These are phyloP conservation scores for Ochromonas danica DNA, from an alignment of 108 stramenopile genomes.

Conservation along the genomic window DNA sequence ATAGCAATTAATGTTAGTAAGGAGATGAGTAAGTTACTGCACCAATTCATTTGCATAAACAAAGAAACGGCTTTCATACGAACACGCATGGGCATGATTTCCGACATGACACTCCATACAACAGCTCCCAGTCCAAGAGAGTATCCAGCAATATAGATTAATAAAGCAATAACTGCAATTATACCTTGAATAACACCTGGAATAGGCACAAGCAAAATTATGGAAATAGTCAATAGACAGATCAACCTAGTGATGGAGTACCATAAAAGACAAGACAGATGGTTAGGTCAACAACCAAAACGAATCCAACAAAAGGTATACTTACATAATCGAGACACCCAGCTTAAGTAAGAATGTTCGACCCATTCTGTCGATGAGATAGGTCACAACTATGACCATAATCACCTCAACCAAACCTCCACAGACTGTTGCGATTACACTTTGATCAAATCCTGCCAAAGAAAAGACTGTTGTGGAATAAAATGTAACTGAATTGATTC, in stretches of 20 bases:
- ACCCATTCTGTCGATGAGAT: slow-evolving; percentile 44
- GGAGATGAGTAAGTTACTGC: slow-evolving; percentile 8
- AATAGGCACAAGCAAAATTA: slow-evolving; percentile 32
- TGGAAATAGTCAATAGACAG: too few species aligned
- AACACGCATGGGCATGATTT: slow-evolving; percentile 49
- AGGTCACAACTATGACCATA: slow-evolving; percentile 35
- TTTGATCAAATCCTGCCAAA: slow-evolving; percentile 70
- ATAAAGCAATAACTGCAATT: slow-evolving; percentile 42
- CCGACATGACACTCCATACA: slow-evolving; percentile 43
- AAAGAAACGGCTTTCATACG: slow-evolving; percentile 43
- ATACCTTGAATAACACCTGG: too few species aligned
- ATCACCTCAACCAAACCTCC: slow-evolving; percentile 40
- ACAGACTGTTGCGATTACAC: slow-evolving; percentile 41
- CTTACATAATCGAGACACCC: slow-evolving; percentile 41
- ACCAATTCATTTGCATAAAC: slow-evolving; percentile 47
- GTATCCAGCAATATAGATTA: slow-evolving; percentile 49
- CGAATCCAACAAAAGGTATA: slow-evolving; percentile 35
- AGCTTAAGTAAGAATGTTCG: slow-evolving; percentile 38
- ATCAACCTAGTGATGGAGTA: too few species aligned
- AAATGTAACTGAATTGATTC: slow-evolving; percentile 89
- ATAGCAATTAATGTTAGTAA: neutral
- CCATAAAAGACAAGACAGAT: too few species aligned
- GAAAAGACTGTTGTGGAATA: slow-evolving; percentile 76
- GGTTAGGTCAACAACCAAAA: slow-evolving; percentile 36
- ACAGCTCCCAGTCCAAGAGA: slow-evolving; percentile 45